Percentiles rank a stretch among this genome's conserved stretches.
These are phyloP conservation scores for Triadica sebifera DNA, from an alignment of 345 rosid species.

Conservation along the genomic window DNA sequence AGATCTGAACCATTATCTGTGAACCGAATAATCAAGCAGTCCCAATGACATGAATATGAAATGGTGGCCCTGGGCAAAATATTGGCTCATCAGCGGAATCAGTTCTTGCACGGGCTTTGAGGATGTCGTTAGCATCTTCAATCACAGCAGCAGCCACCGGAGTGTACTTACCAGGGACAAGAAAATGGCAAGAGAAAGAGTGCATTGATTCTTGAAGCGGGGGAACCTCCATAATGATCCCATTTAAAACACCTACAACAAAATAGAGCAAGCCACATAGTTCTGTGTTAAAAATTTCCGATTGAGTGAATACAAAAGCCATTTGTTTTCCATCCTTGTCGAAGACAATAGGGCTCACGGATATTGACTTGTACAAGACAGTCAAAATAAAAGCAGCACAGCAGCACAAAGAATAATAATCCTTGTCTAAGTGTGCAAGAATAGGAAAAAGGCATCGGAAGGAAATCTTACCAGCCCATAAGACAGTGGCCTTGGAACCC, in stretches of 20 bases:
- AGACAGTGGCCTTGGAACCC: conserved; percentile 79
- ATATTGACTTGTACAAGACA: neutral
- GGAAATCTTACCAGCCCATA: conserved; percentile 75
- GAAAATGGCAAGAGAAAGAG: conserved; percentile 75
- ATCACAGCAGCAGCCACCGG: conserved; percentile 82
- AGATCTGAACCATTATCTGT: neutral
- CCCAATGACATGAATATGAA: conserved; percentile 68
- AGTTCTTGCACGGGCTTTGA: conserved; percentile 76
- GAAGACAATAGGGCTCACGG: neutral
- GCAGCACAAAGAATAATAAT: neutral
- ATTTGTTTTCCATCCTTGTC: neutral
- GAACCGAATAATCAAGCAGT: conserved; percentile 35
- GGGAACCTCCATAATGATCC: conserved; percentile 70
- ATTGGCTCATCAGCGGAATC: conserved; percentile 79
- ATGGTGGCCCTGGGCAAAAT: conserved; percentile 92
- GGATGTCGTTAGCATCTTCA: conserved; percentile 76
- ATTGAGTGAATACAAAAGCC: neutral
- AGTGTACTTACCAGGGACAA: conserved; percentile 92
- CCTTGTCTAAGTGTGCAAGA: neutral
- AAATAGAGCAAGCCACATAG: neutral
- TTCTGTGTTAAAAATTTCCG: neutral
- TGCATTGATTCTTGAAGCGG: conserved; percentile 77
- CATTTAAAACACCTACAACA: conserved; percentile 63
- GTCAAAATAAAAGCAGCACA: neutral
- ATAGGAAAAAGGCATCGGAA: neutral